These are phyloP conservation scores for Alternaria panax DNA, from an alignment of 2,329 filamentous ascomycete species.

Conservation along the genomic window DNA sequence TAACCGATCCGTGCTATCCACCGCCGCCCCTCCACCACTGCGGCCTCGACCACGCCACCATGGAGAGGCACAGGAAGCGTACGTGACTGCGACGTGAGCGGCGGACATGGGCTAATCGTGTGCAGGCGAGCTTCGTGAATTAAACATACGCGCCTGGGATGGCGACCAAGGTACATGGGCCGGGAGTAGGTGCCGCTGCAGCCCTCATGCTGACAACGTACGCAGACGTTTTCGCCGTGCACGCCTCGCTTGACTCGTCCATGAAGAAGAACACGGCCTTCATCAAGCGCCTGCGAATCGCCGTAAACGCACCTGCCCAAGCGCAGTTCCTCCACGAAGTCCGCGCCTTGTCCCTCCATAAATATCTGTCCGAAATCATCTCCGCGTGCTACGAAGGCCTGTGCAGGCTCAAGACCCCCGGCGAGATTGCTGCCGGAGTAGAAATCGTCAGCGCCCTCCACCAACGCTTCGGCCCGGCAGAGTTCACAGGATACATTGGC, in stretches of 20 bases:
- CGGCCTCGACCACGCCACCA: constrained; percentile 46
- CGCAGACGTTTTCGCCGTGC: constrained; percentile 78
- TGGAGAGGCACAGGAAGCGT: constrained; percentile 62
- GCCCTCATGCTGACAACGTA: constrained; percentile 27
- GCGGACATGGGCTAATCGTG: constrained; percentile 27
- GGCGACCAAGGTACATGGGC: constrained; percentile 76
- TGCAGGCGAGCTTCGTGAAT: constrained; percentile 84
- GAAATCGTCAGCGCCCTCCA: constrained; percentile 96
- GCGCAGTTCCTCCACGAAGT: constrained; percentile 90
- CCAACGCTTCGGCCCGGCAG: constrained; percentile 87
- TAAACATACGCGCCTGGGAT: constrained; percentile 88
- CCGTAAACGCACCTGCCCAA: constrained; percentile 79
- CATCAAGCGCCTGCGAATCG: constrained; percentile 93
- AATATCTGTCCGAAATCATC: constrained; percentile 96
- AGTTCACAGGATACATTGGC: constrained; percentile 90
- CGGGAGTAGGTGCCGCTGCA: constrained; percentile 12
- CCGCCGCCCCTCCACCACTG: constrained; percentile 45
- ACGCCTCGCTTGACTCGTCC: constrained; percentile 85
- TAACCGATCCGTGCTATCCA: constrained; percentile 42
- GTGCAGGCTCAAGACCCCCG: constrained; percentile 87
- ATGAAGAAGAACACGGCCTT: constrained; percentile 98
- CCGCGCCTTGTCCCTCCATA: constrained; percentile 87
- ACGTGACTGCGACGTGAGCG: constrained; percentile 15
- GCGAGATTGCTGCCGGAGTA: constrained; percentile 89
- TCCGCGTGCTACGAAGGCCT: constrained; percentile 94